Conservation (phyloP, 2,329 filamentous ascomycete genomes). For the Lecanoromycetidae sp. region DNA sequence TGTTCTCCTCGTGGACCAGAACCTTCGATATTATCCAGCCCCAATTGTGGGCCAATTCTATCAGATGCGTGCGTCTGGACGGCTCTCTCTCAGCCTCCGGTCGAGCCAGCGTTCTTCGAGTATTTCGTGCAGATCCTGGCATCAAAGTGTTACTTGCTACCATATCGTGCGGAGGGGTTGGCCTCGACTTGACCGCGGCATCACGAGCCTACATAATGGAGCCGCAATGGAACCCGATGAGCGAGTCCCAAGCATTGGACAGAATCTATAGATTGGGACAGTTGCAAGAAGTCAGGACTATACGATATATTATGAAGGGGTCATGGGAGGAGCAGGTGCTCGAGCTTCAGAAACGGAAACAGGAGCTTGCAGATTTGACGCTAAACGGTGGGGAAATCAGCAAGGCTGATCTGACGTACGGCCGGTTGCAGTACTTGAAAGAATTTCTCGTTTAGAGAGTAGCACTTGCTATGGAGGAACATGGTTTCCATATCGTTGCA, state of each 20-base stretch:
- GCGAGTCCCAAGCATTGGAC: conserved; percentile 16
- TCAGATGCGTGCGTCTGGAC: conserved; percentile 12
- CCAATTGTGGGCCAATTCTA: not conserved
- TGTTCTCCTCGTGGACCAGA: conserved; percentile 17
- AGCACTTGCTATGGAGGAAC: conserved; percentile 21
- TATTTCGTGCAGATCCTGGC: conserved; percentile 9
- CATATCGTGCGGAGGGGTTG: conserved; percentile 15
- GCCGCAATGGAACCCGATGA: conserved; percentile 19
- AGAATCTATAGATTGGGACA: conserved; percentile 17
- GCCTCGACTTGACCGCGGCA: conserved; percentile 16
- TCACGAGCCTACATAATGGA: conserved; percentile 16
- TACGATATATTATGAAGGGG: conserved; percentile 16
- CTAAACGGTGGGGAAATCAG: not conserved
- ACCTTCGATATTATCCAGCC: conserved; percentile 15
- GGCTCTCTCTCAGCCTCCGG: conserved; percentile 10
- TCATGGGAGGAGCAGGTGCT: conserved; percentile 16
- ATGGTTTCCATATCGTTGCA: no score
- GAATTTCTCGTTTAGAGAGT: conserved; percentile 14
- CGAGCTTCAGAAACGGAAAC: not conserved
- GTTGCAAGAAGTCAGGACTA: conserved; percentile 14
- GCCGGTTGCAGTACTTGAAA: not conserved
- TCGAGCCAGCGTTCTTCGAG: conserved; percentile 5
- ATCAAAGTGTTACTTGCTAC: conserved; percentile 14
- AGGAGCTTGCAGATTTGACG: not conserved
- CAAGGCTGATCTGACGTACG: not conserved